Base-by-base conservation (phyloP, 345 rosid genomes). In the Brassica nigra region DNA sequence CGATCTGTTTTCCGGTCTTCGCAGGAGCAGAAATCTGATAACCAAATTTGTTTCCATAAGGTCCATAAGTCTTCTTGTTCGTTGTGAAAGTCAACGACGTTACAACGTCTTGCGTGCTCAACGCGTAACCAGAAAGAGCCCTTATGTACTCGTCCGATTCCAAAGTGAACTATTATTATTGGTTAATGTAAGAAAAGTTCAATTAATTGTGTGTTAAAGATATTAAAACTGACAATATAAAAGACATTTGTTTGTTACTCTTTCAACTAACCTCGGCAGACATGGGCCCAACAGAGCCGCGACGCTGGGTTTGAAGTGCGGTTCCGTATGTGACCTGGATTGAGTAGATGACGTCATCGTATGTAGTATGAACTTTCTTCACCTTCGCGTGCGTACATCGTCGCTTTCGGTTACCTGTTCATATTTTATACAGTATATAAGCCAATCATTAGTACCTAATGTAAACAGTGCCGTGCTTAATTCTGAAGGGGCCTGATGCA, bases 291-390 rank as follows among this genome's bases (percentile, higher is more conserved):
- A 68, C 44, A 44, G 78, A 73, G 23, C 78, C 82, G 4, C 78
- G 82, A 59, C 5, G 82, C 47, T 44, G 77, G 15, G 77, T 47
- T 16, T 74, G 78, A 23, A 68, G 82, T n/a, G 57, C 14, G 76
- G 74, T 7, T 67, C 82, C 82, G 73, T 73, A 78, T 0, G 77
- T 78, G 55, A 78, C 82, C n/a, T 78, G 68, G 68, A 78, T 49
- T 3, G 83, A 80, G 65, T 80, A 67, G 16, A 80, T 80, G 66
- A 80, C 10, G 11, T 80, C 78, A 16, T 62, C 83, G 36, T 11
- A 80, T 4, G 83, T 80, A 36, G 74, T 36, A 58, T 80, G 49
- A 20, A 80, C 83, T 61, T 62, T 80, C 66, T 74, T 80, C 66
- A 80, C 75, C 59, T 80, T 80, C 3, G 66, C 30, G 78, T 74